Percentiles rank a stretch among this genome's conserved stretches.
phyloP scores from a whole-genome alignment of 2,329 filamentous ascomycete genomes.

The Pyrenochaeta sp. region DNA sequence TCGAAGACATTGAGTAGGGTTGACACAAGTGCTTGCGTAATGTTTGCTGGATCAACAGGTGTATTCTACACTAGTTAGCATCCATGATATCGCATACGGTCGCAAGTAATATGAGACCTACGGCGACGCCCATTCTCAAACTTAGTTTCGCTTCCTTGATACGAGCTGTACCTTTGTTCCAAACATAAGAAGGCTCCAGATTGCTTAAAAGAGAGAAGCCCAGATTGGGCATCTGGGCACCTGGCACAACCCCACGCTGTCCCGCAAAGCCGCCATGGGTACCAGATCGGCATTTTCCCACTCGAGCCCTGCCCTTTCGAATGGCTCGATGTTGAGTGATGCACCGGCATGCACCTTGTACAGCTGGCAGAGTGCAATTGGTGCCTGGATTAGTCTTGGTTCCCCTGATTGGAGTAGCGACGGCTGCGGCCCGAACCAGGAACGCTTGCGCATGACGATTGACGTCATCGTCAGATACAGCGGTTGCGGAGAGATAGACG shows the following conservation, averaged over 20 bases:
- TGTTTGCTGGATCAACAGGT: conserved; percentile 33
- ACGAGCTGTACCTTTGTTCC: conserved; percentile 20
- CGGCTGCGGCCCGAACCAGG: conserved; percentile 38
- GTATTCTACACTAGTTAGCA: conserved; percentile 31
- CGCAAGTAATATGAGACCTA: conserved; percentile 21
- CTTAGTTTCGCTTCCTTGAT: conserved; percentile 13
- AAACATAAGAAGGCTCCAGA: conserved; percentile 21
- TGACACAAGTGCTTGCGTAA: conserved; percentile 43
- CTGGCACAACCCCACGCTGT: conserved; percentile 29
- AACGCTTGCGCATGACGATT: conserved; percentile 28
- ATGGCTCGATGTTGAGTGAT: conserved; percentile 40
- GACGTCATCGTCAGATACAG: conserved; percentile 31
- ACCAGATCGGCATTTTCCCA: conserved; percentile 15
- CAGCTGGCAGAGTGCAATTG: conserved; percentile 48
- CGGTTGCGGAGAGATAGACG: conserved; percentile 7
- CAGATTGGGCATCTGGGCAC: conserved; percentile 20
- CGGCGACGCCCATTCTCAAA: conserved; percentile 33
- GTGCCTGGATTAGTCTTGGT: conserved; percentile 20
- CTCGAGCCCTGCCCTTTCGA: conserved; percentile 18
- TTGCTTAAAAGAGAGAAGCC: conserved; percentile 24
- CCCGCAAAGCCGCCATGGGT: conserved; percentile 17
- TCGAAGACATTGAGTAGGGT: conserved; percentile 46
- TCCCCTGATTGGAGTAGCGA: conserved; percentile 29
- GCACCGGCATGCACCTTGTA: conserved; percentile 43
- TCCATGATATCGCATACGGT: neutral